Evolutionary conservation across 1,284 basidiomycete species (phyloP).

Genomic region (Rhizoctonia solani): DNA sequence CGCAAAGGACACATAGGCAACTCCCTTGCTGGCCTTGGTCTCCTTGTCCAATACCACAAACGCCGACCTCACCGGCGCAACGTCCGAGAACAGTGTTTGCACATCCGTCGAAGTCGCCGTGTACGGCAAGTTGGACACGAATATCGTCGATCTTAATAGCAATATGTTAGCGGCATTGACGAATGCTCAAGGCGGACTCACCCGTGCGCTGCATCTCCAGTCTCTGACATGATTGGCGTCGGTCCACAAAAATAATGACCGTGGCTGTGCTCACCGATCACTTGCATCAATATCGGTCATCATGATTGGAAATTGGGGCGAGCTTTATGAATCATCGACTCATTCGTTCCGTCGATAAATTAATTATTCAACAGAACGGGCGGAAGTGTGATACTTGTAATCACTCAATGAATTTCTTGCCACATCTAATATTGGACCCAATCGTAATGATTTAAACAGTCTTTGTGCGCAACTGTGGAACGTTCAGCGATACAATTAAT

Average conservation of each 20-base stretch:
- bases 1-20: slow-evolving; percentile 97
- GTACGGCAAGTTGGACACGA: slow-evolving; percentile 85
- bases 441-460: too few relatives aligned
- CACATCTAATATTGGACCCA: too few relatives aligned
- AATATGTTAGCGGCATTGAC: background rate
- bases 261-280: slow-evolving; percentile 15
- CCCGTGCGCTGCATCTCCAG: slow-evolving; percentile 6
- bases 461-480: too few relatives aligned
- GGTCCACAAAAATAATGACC: slow-evolving; percentile 1
- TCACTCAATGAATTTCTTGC: too few relatives aligned
- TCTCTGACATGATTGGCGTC: too few relatives aligned
- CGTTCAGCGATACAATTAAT: too few relatives aligned
- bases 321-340: too few relatives aligned
- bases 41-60: slow-evolving; percentile 84
- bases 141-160: slow-evolving; percentile 47
- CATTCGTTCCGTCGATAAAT: too few relatives aligned
- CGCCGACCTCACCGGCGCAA: slow-evolving; percentile 91
- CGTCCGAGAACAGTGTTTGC: slow-evolving; percentile 90
- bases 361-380: too few relatives aligned
- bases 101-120: slow-evolving; percentile 89
- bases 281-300: background rate
- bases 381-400: too few relatives aligned
- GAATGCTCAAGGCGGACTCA: background rate
- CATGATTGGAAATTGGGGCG: too few relatives aligned
- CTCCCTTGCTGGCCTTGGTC: slow-evolving; percentile 87